Base-by-base conservation (phyloP, 768 basidiomycete genomes). In the Amylocystis lapponica region DNA sequence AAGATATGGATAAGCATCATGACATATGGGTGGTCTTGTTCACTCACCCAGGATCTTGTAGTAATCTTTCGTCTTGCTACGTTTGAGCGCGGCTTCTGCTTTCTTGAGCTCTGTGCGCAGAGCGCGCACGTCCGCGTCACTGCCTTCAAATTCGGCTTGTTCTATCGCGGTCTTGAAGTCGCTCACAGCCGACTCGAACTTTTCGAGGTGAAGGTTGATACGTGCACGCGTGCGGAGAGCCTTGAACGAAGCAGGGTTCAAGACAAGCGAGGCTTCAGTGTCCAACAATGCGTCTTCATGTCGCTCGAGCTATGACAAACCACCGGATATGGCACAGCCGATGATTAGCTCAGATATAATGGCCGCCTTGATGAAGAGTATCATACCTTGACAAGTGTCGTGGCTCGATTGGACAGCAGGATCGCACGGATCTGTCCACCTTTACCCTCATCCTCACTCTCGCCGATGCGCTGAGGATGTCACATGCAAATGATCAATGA, bases 51-150 rank as follows among this genome's bases (percentile, higher is more conserved):
- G 68, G 48, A 86, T 86, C 63, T 84, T 83, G 60, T 86, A 86
- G 54, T 87, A 87, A 56, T 91, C 89, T 63, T 88, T 88, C 43
- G 82, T 81, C 70, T 93, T 92, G 66, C 86, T 89, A 51, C 84
- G 68, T 72, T 91, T 92, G 50, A 92, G 66, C 40, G 76, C 81
- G 3, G 76, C 78, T 63, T 94, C 88, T 0, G 89, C 89, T 60
- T 89, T 86, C 62, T 78, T 81, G 31, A 91, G 68, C 56, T 94
- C 90, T 0, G 57, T 52, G 44, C 67, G 74, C 38, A 91, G 69
- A 17, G 75, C 69, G 9, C 78, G 70, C 23, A 79, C 72, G 51
- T 91, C 88, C 0, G 64, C 69, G 3, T 80, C 82, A 25, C 70
- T 72, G 17, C 75, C 78, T 26, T 89, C 88, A 6, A 70, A 69